These are phyloP conservation scores for Arthrobotrys pseudoclavata DNA, from an alignment of 2,329 filamentous ascomycete genomes.

Conservation along the genomic window DNA sequence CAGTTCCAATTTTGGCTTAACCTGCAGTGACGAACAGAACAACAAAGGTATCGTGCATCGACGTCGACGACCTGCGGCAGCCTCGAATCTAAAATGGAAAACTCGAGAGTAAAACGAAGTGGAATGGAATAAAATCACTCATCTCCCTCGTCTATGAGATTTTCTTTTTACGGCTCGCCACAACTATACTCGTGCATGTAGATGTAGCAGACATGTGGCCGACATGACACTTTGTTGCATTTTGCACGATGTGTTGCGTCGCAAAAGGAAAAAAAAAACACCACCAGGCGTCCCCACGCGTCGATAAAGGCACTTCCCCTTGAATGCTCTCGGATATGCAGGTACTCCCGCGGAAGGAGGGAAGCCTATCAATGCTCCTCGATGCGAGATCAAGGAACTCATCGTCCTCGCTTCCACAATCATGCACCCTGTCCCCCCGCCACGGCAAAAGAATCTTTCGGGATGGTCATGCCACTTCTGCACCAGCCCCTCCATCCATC, in stretches of 20 bases:
- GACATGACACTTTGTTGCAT: constrained; percentile 44
- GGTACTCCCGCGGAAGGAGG: constrained; percentile 27
- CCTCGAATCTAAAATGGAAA: not conserved
- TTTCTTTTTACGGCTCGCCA: not conserved
- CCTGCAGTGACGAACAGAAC: constrained; percentile 23
- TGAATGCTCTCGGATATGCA: constrained; percentile 43
- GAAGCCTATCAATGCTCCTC: constrained; percentile 17
- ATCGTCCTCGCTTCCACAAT: constrained; percentile 28
- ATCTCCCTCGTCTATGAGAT: not conserved
- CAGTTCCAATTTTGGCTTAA: constrained; percentile 29
- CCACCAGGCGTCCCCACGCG: constrained; percentile 29
- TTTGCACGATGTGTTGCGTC: constrained; percentile 48
- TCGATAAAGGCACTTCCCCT: constrained; percentile 23
- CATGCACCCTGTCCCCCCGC: constrained; percentile 1
- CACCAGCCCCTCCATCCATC: constrained; percentile 17
- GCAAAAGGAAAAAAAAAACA: constrained; percentile 25
- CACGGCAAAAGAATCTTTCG: not conserved
- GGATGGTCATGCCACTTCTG: constrained; percentile 47
- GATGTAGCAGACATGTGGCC: not conserved
- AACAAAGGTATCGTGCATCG: constrained; percentile 11
- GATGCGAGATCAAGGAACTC: constrained; percentile 12
- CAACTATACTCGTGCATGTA: not conserved
- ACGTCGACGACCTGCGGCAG: constrained; percentile 7
- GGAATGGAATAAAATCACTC: not conserved
- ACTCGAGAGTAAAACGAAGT: not conserved